A percentile compares a stretch with the other conserved stretches of the same genome.
Evolutionary conservation across 2,329 filamentous ascomycete genomes (phyloP).

Genomic region (Talaromyces verruculosus): DNA sequence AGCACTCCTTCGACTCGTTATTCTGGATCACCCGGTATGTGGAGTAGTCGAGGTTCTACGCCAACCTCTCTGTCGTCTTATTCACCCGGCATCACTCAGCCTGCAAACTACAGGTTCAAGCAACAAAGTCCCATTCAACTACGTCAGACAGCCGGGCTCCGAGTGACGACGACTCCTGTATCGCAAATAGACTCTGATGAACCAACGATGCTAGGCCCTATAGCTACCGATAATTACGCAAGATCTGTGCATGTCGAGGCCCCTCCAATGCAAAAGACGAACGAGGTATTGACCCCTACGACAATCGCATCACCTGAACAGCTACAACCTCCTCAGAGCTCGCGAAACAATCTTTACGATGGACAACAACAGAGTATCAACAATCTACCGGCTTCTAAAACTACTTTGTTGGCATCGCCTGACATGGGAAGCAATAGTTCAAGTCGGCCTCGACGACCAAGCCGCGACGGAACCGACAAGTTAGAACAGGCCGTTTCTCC

Average conservation of each 20-base stretch:
- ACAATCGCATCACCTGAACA: conserved; percentile 64
- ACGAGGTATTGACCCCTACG: conserved; percentile 36
- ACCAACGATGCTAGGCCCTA: conserved; percentile 20
- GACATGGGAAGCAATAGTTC: conserved; percentile 20
- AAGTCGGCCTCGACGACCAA: conserved; percentile 61
- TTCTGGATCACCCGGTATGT: conserved; percentile 48
- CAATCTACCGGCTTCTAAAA: background rate
- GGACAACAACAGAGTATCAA: conserved; percentile 30
- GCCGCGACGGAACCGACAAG: conserved; percentile 65
- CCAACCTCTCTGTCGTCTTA: conserved; percentile 52
- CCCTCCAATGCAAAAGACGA: background rate
- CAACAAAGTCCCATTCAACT: conserved; percentile 28
- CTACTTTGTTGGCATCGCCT: conserved; percentile 2
- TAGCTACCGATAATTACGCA: conserved; percentile 20
- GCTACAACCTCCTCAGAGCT: conserved; percentile 44
- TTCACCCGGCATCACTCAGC: conserved; percentile 47
- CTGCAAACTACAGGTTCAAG: conserved; percentile 39
- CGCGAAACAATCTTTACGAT: conserved; percentile 34
- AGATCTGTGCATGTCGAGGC: conserved; percentile 19
- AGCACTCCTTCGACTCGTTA: conserved; percentile 49
- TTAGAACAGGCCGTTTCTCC: conserved; percentile 57
- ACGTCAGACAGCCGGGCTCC: conserved; percentile 15
- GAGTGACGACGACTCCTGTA: conserved; percentile 17
- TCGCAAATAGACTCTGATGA: conserved; percentile 24
- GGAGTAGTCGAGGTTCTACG: conserved; percentile 50